Percentiles rank a stretch among this genome's conserved stretches.
phyloP scores from a whole-genome alignment of 129 eudicot species.

The Flaveria trinervia region DNA sequence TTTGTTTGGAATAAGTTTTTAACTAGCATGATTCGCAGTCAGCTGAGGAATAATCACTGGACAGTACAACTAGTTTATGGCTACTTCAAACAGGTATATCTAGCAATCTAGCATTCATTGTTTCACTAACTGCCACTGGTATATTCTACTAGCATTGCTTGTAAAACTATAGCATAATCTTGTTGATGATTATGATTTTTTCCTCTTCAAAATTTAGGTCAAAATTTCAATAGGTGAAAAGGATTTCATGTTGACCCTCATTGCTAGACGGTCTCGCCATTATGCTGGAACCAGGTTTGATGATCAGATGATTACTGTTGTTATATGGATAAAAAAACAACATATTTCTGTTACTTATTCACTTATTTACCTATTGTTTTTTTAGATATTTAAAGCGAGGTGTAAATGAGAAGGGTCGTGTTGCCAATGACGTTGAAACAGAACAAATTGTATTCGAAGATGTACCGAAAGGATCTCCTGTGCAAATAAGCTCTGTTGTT shows the following conservation, averaged over 20 bases:
- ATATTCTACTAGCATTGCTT: background rate
- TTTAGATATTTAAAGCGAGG: conserved; percentile 89
- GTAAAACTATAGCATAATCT: background rate
- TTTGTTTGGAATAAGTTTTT: conserved; percentile 94
- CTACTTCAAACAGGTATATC: conserved; percentile 80
- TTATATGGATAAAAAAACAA: conserved; percentile 1
- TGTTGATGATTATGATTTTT: conserved; percentile 1
- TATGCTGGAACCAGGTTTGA: conserved; percentile 96
- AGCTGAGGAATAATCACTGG: conserved; percentile 73
- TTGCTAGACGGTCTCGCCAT: conserved; percentile 95
- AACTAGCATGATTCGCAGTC: conserved; percentile 69
- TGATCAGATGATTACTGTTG: background rate
- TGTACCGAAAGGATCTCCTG: conserved; percentile 52
- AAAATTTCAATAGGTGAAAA: conserved; percentile 61
- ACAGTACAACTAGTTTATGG: conserved; percentile 89
- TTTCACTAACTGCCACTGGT: background rate
- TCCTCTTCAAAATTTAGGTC: conserved; percentile 44
- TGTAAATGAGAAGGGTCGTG: conserved; percentile 90
- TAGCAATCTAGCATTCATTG: background rate
- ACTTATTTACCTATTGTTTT: conserved; percentile 17
- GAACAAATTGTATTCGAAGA: conserved; percentile 95
- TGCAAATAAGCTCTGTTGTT: conserved; percentile 81
- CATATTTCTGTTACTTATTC: background rate
- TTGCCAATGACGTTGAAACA: conserved; percentile 97
- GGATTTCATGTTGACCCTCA: conserved; percentile 61